Base-by-base conservation (phyloP, 2,329 filamentous ascomycete species). In the Sordariomycetes sp. region DNA sequence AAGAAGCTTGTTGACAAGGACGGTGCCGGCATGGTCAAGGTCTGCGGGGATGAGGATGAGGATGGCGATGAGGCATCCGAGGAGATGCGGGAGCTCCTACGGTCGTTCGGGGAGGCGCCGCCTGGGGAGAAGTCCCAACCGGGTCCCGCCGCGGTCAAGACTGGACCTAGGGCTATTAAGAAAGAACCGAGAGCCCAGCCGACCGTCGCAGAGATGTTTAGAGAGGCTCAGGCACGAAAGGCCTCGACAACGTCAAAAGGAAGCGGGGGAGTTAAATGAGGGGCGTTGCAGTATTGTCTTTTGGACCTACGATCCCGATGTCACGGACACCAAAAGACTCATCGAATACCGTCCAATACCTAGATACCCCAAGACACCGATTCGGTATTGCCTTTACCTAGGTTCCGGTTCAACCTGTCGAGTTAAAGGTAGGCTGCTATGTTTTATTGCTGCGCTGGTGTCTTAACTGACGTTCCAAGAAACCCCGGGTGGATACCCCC, bases 1-100 rank as follows among this genome's bases (percentile, higher is more conserved):
- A 79, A 75, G 57, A 79, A 74, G 60, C 73, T 92, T 53, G 70
- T 86, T 24, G 89, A 92, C 65, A 74, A 75, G 10, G 80, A 87
- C 57, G 89, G 87, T 0, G 76, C 79, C 22, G 79, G 80, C 14
- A 78, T 95, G 77, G 74, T 93, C 61, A 88, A 82, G 64, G 83
- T 94, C 1, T 94, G 90, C 66, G 86, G 86, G 61, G 86, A 88
- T 52, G 58, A 75, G 43, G 65, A 65, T 2, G 77, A 80, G 43
- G 83, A 87, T 58, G 72, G 76, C 20, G 76, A 83, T 64, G 78
- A 75, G 28, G 61, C 55, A 12, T 60, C 61, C 4, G 60, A 79
- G 34, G 88, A 95, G 70, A 73, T 90, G 64, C 75, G 78, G 16
- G 89, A 95, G 68, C 73, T 94, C 56, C 35, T 60, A 14, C 46